Evolutionary conservation across 2,329 filamentous ascomycete genomes (phyloP).

Genomic region (Colletotrichum gigasporum): DNA sequence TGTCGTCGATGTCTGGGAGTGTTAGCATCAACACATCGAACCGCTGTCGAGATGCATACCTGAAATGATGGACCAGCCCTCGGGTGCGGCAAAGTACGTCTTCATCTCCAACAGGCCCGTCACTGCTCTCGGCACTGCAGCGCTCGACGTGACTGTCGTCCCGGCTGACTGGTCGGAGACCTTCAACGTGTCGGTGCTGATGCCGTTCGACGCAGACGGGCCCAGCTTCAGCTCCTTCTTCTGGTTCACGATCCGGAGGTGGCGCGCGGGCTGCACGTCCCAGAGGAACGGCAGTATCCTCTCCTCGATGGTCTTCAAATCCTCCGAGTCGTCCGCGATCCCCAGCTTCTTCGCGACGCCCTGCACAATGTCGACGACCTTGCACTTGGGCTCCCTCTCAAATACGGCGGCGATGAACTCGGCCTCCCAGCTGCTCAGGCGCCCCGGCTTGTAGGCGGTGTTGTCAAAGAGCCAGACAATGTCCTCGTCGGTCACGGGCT

Average conservation of each 20-base stretch:
- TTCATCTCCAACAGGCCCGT: slow-evolving; percentile 69
- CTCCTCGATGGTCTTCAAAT: slow-evolving; percentile 68
- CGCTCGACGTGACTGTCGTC: slow-evolving; percentile 54
- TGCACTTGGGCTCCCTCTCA: slow-evolving; percentile 73
- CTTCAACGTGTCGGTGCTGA: slow-evolving; percentile 70
- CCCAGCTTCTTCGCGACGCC: slow-evolving; percentile 76
- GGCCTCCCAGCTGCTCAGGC: slow-evolving; percentile 72
- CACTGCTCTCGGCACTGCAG: slow-evolving; percentile 59
- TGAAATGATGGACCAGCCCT: slow-evolving; percentile 87
- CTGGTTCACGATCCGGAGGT: slow-evolving; percentile 70
- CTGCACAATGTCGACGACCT: slow-evolving; percentile 75
- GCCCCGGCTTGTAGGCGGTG: slow-evolving; percentile 73
- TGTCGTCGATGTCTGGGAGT: slow-evolving; percentile 86
- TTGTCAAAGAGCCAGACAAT: slow-evolving; percentile 92
- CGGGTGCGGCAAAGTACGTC: slow-evolving; percentile 78
- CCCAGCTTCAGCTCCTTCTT: slow-evolving; percentile 64
- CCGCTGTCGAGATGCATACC: slow-evolving; percentile 50
- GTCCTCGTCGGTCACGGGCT: slow-evolving; percentile 70
- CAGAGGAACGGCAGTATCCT: slow-evolving; percentile 83
- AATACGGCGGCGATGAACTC: slow-evolving; percentile 89
- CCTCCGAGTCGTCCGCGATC: slow-evolving; percentile 67
- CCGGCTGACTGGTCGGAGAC: slow-evolving; percentile 60
- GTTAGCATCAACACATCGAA: slow-evolving; percentile 30
- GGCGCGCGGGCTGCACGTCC: slow-evolving; percentile 75
- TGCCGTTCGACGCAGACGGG: slow-evolving; percentile 76